Evolutionary conservation across 805 yeast species (phyloP).

Genomic region (Kazachstania africana): DNA sequence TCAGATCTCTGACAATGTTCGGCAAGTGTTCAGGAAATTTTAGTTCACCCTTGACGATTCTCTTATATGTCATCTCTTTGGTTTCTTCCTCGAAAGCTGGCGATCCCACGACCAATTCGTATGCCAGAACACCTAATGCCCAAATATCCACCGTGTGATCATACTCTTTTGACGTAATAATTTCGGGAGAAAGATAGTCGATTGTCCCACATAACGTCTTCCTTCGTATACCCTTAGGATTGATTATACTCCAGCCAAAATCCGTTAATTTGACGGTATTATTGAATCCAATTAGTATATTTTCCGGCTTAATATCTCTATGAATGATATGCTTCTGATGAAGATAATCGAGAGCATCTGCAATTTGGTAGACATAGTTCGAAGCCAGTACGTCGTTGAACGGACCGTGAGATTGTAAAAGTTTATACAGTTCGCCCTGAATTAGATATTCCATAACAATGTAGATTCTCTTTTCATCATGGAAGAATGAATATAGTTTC

Average conservation of each 20-base stretch:
- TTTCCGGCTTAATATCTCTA: slow-evolving; percentile 91
- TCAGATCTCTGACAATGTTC: slow-evolving; percentile 66
- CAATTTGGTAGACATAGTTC: slow-evolving; percentile 70
- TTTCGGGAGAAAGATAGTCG: slow-evolving; percentile 91
- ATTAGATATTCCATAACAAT: slow-evolving; percentile 75
- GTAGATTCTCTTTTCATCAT: slow-evolving; percentile 71
- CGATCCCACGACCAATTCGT: slow-evolving; percentile 74
- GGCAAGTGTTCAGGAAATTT: slow-evolving; percentile 61
- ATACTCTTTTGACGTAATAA: slow-evolving; percentile 75
- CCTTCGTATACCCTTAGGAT: slow-evolving; percentile 46
- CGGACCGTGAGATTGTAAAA: slow-evolving; percentile 51
- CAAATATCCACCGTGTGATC: slow-evolving; percentile 76
- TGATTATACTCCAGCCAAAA: slow-evolving; percentile 86
- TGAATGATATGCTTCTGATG: slow-evolving; percentile 78
- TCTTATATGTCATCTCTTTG: slow-evolving; percentile 64
- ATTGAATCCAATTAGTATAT: slow-evolving; percentile 65
- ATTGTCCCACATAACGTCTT: slow-evolving; percentile 89
- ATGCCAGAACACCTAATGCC: slow-evolving; percentile 83
- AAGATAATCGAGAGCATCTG: slow-evolving; percentile 64
- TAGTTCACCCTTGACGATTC: slow-evolving; percentile 70
- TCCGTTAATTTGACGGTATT: slow-evolving; percentile 78
- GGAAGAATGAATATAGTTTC: slow-evolving; percentile 76
- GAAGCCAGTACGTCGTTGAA: slow-evolving; percentile 69
- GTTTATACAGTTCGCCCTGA: slow-evolving; percentile 76
- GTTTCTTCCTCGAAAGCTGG: slow-evolving; percentile 89